Evolutionary conservation across 805 yeast genomes (phyloP).

Genomic region (Saccharomycopsis sp.): DNA sequence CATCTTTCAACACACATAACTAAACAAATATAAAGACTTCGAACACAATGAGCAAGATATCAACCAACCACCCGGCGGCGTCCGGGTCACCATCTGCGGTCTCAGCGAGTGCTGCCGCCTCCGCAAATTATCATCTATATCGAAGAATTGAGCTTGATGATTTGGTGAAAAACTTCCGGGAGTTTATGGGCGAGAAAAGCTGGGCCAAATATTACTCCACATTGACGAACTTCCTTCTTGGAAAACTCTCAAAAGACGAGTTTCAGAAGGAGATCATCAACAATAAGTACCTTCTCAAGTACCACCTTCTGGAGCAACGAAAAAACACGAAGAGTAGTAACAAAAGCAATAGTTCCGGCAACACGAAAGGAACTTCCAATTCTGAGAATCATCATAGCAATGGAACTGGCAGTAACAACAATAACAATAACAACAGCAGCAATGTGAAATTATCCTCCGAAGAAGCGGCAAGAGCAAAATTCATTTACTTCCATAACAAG

Average conservation of each 20-base stretch:
- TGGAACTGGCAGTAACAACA: background rate
- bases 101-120: background rate
- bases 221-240: slow-evolving; percentile 67
- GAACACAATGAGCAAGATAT: background rate
- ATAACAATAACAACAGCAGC: background rate
- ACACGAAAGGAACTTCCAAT: slow-evolving; percentile 5
- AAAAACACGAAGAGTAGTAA: slow-evolving; percentile 8
- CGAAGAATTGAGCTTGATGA: slow-evolving; percentile 52
- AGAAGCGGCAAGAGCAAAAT: slow-evolving; percentile 22
- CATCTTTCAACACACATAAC: background rate
- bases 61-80: background rate
- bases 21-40: background rate
- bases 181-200: slow-evolving; percentile 54
- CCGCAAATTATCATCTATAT: background rate
- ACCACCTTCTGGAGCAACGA: slow-evolving; percentile 1
- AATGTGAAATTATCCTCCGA: slow-evolving; percentile 24
- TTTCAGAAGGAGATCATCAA: slow-evolving; percentile 31
- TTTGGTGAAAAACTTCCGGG: slow-evolving; percentile 67
- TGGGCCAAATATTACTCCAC: slow-evolving; percentile 87
- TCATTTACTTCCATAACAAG: slow-evolving; percentile 72
- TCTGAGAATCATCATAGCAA: background rate
- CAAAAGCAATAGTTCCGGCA: background rate
- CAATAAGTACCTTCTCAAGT: slow-evolving; percentile 10
- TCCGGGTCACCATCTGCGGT: background rate
- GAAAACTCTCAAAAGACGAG: slow-evolving; percentile 73